Conservation (phyloP, 2,329 filamentous ascomycete species). For the Sporothrix mexicana region DNA sequence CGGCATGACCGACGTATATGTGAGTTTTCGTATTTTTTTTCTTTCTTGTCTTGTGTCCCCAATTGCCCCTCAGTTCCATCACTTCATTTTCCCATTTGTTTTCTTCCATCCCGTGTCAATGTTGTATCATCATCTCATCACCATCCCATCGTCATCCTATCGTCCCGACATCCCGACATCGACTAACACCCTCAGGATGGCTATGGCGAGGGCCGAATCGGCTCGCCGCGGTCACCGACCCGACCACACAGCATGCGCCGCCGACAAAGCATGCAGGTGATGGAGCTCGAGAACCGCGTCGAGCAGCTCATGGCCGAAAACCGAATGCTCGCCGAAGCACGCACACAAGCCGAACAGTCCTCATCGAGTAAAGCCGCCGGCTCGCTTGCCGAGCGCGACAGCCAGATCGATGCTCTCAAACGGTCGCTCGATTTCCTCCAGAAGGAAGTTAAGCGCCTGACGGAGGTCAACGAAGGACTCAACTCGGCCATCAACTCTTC, state of each 20-base stretch:
- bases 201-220: constrained; percentile 84
- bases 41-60: background rate
- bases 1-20: constrained; percentile 89
- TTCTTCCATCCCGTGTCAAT: background rate
- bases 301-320: constrained; percentile 89
- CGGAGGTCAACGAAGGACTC: constrained; percentile 81
- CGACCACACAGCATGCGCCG: constrained; percentile 95
- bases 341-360: constrained; percentile 67
- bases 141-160: constrained; percentile 7
- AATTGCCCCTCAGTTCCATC: constrained; percentile 22
- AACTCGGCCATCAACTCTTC: constrained; percentile 78
- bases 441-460: constrained; percentile 79
- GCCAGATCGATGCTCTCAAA: constrained; percentile 82
- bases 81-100: background rate
- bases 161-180: background rate
- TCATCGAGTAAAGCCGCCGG: constrained; percentile 67
- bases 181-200: constrained; percentile 70
- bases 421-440: constrained; percentile 80
- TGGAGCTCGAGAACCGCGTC: constrained; percentile 85
- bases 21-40: constrained; percentile 61
- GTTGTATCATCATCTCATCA: constrained; percentile 11
- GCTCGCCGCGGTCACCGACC: constrained; percentile 89
- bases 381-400: constrained; percentile 79
- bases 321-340: constrained; percentile 74
- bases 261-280: constrained; percentile 94